Percentiles rank a stretch among this genome's conserved stretches.
Conservation (phyloP, 139 green algal species). For the Haematococcus lacustris region DNA sequence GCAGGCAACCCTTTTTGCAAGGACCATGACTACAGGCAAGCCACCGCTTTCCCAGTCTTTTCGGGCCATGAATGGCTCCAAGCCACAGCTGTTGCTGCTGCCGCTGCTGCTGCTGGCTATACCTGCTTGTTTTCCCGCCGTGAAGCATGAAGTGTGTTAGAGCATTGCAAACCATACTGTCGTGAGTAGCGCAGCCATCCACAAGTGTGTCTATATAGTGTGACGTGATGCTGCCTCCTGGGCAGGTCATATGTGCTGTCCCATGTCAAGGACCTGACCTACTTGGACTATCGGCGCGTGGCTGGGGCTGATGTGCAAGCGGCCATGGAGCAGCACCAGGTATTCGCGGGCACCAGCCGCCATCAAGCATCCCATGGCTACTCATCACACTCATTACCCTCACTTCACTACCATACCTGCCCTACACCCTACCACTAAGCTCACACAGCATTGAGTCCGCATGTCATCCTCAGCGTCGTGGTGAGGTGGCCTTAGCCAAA, state of each 20-base stretch:
- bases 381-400: neutral
- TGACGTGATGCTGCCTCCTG: too few relatives aligned
- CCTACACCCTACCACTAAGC: neutral
- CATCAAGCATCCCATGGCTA: neutral
- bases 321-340: constrained; percentile 71
- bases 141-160: too few relatives aligned
- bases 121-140: too few relatives aligned
- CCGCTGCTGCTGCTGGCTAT: too few relatives aligned
- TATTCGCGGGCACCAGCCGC: too few relatives aligned
- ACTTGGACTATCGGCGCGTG: constrained; percentile 75
- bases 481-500: neutral
- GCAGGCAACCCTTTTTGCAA: constrained; percentile 70
- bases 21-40: constrained; percentile 51
- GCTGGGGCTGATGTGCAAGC: constrained; percentile 35
- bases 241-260: constrained; percentile 54
- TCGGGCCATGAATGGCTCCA: too few relatives aligned
- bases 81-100: too few relatives aligned
- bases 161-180: too few relatives aligned
- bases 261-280: constrained; percentile 69
- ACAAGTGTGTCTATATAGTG: too few relatives aligned
- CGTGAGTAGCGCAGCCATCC: too few relatives aligned
- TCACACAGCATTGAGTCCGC: neutral
- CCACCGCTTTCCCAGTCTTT: too few relatives aligned
- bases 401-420: neutral
- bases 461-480: neutral